Evolutionary conservation across 2,329 filamentous ascomycete species (phyloP).

Genomic region (Colletotrichum sp.): DNA sequence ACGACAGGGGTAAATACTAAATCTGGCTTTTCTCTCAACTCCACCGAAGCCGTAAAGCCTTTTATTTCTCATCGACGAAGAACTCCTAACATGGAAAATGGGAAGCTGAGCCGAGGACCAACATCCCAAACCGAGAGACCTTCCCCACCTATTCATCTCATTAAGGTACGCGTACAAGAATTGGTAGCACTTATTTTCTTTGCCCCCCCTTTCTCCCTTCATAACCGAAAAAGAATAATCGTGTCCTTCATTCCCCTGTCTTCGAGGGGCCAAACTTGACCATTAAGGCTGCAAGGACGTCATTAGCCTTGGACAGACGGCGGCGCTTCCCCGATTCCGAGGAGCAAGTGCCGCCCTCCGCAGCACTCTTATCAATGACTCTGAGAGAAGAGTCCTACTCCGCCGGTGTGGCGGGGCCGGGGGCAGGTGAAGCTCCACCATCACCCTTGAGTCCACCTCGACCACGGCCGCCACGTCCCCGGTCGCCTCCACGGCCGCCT

Average conservation of each 20-base stretch:
- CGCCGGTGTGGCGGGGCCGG: slow-evolving; percentile 54
- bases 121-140: background rate
- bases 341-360: background rate
- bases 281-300: slow-evolving; percentile 19
- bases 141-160: slow-evolving; percentile 15
- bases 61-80: slow-evolving; percentile 15
- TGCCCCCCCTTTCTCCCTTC: slow-evolving; percentile 12
- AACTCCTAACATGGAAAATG: slow-evolving; percentile 12
- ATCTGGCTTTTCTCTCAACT: background rate
- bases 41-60: slow-evolving; percentile 1
- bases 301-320: slow-evolving; percentile 1
- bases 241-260: slow-evolving; percentile 11
- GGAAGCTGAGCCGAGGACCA: background rate
- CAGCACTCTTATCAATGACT: slow-evolving; percentile 6
- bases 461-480: slow-evolving; percentile 61
- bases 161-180: slow-evolving; percentile 26
- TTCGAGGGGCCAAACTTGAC: slow-evolving; percentile 13
- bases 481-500: slow-evolving; percentile 61
- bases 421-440: slow-evolving; percentile 57
- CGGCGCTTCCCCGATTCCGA: background rate
- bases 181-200: slow-evolving; percentile 22
- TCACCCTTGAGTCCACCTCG: slow-evolving; percentile 65
- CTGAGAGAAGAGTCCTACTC: slow-evolving; percentile 25
- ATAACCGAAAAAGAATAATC: slow-evolving; percentile 11
- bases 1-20: background rate